Conservation (phyloP, 495 filamentous ascomycete species). For the Endocarpon pusillum region DNA sequence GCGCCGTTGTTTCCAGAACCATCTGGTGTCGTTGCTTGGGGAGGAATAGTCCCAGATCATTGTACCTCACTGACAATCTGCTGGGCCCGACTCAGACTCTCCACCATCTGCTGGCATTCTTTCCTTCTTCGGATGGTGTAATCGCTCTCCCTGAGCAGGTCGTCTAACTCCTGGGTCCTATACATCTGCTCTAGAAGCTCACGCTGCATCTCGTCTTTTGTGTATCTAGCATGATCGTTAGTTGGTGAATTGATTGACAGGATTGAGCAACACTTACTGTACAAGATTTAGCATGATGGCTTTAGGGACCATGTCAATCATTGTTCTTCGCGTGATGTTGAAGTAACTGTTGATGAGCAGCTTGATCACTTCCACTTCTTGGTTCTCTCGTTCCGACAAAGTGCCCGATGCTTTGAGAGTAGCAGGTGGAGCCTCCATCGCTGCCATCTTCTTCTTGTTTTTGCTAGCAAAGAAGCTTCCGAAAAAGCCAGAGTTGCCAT, state of each 20-base stretch:
- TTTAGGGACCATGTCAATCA: conserved; percentile 99
- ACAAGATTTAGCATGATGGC: conserved; percentile 97
- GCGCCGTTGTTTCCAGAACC: too few species aligned
- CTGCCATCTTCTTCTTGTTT: conserved; percentile 99
- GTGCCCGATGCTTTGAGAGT: conserved; percentile 85
- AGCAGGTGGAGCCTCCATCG: conserved; percentile 90
- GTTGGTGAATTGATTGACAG: background rate
- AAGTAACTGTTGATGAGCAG: conserved; percentile 92
- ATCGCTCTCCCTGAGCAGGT: conserved; percentile 92
- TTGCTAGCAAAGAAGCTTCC: conserved; percentile 94
- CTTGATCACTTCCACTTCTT: conserved; percentile 98
- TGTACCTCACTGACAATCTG: conserved; percentile 98
- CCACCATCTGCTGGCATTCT: conserved; percentile 98
- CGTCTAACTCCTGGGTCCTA: conserved; percentile 71
- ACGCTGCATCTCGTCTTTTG: conserved; percentile 96
- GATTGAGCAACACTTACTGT: conserved; percentile 40
- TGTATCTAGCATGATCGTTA: conserved; percentile 40
- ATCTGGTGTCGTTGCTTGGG: too few species aligned
- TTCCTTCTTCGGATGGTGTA: conserved; percentile 90
- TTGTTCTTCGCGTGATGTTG: conserved; percentile 91
- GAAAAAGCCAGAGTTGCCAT: conserved; percentile 63
- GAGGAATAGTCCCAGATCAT: conserved; percentile 24
- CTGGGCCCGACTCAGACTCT: conserved; percentile 67
- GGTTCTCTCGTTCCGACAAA: conserved; percentile 75
- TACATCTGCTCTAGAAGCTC: conserved; percentile 99